phyloP scores from a whole-genome alignment of 768 basidiomycete genomes.

The Termitomyces sp. region DNA sequence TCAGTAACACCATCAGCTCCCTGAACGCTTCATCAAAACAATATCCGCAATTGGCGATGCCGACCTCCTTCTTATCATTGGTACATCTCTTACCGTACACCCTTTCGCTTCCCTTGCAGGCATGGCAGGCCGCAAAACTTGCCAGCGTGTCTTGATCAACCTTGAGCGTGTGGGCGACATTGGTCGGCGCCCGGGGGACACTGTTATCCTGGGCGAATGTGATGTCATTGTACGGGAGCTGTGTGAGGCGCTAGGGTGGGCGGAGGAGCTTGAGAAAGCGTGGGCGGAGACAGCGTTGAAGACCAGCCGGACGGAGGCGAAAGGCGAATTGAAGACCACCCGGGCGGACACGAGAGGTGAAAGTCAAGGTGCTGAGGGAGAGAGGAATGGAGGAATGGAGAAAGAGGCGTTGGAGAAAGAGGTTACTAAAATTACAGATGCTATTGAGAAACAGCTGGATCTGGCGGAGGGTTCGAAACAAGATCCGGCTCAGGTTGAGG shows the following conservation, averaged over 20 bases:
- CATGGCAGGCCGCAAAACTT: slow-evolving; percentile 42
- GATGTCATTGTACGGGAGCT: slow-evolving; percentile 64
- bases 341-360: slow-evolving; percentile 1
- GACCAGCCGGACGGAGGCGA: slow-evolving; percentile 2
- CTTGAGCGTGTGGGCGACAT: slow-evolving; percentile 76
- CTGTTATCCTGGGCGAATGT: slow-evolving; percentile 66
- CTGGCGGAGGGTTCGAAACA: background rate
- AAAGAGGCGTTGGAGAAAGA: slow-evolving; percentile 24
- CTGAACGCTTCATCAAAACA: slow-evolving; percentile 58
- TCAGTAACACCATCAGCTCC: slow-evolving; percentile 49
- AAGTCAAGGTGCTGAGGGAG: slow-evolving; percentile 17
- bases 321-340: slow-evolving; percentile 21
- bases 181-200: slow-evolving; percentile 48
- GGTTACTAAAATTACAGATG: slow-evolving; percentile 29
- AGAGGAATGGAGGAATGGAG: slow-evolving; percentile 3
- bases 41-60: slow-evolving; percentile 55
- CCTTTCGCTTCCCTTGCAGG: slow-evolving; percentile 81
- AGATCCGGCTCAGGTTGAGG: background rate
- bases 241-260: slow-evolving; percentile 72
- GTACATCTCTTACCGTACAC: slow-evolving; percentile 84
- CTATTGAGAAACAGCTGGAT: slow-evolving; percentile 27
- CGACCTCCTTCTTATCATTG: slow-evolving; percentile 87
- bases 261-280: slow-evolving; percentile 48
- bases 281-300: slow-evolving; percentile 50
- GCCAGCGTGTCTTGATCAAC: slow-evolving; percentile 88